A percentile compares a stretch with the other conserved stretches of the same genome.
These are phyloP conservation scores for Saccharum officinarum DNA, from an alignment of 176 grass and related monocot genomes.

Conservation along the genomic window DNA sequence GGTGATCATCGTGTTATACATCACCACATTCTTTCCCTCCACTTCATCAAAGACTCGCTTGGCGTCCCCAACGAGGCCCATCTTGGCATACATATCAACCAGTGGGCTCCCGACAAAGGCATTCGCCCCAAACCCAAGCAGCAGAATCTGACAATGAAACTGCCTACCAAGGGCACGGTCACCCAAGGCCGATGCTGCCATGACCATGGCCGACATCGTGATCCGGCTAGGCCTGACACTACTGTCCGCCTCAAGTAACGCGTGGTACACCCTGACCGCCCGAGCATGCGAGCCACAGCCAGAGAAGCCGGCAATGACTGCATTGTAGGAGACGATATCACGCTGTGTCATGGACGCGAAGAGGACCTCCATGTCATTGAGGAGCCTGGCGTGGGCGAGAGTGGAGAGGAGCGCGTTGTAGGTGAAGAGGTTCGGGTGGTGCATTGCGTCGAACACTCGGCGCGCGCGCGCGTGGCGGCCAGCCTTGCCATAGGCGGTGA, in stretches of 20 bases:
- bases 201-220: constrained; percentile 56
- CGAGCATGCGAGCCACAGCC: neutral
- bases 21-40: constrained; percentile 48
- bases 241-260: constrained; percentile 32
- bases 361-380: constrained; percentile 27
- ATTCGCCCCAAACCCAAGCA: constrained; percentile 45
- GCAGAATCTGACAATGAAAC: constrained; percentile 57
- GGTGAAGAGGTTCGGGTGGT: constrained; percentile 44
- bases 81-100: constrained; percentile 66
- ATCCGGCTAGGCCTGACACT: constrained; percentile 43
- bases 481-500: constrained; percentile 42
- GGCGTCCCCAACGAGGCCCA: constrained; percentile 40
- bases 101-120: constrained; percentile 53
- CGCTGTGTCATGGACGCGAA: constrained; percentile 45
- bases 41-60: constrained; percentile 45
- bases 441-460: constrained; percentile 58
- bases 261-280: constrained; percentile 20
- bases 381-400: constrained; percentile 31
- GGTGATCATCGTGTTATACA: constrained; percentile 58
- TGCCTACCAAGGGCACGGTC: constrained; percentile 41
- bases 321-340: constrained; percentile 59
- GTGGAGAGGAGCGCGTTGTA: constrained; percentile 59
- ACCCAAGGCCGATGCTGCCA: constrained; percentile 24
- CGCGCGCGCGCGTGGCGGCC: constrained; percentile 32
- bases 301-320: constrained; percentile 49